Conservation (phyloP, 345 rosid genomes). For the Nephelium lappaceum region DNA sequence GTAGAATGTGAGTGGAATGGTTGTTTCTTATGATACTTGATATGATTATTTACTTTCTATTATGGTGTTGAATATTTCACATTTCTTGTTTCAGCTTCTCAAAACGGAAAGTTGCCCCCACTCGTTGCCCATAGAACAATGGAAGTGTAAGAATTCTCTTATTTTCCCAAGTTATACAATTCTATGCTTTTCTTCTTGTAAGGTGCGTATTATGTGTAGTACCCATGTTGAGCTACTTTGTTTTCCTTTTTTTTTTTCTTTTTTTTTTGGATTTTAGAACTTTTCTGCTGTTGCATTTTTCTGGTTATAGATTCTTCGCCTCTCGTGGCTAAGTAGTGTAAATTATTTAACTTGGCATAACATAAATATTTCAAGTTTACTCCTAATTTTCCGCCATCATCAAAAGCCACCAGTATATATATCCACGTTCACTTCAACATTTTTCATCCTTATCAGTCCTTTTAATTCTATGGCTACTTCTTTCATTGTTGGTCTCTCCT, state of each 20-base stretch:
- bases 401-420: no score
- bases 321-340: not conserved
- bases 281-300: not conserved
- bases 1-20: slow-evolving; percentile 62
- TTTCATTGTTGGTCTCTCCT: no score
- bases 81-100: slow-evolving; percentile 52
- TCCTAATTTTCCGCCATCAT: no score
- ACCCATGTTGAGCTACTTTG: not conserved
- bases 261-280: not conserved
- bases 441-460: no score
- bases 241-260: not conserved
- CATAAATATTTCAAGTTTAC: no score
- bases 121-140: slow-evolving; percentile 67
- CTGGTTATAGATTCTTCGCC: not conserved
- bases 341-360: no score
- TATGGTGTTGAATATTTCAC: slow-evolving; percentile 9
- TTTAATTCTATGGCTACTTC: no score
- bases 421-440: no score
- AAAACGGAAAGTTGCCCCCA: slow-evolving; percentile 88
- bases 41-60: slow-evolving; percentile 6
- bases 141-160: slow-evolving; percentile 58
- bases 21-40: slow-evolving; percentile 4
- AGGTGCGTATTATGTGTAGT: not conserved
- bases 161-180: not conserved
- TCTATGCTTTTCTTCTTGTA: slow-evolving; percentile 7